Conservation (phyloP, 2,329 filamentous ascomycete genomes). For the Sporothrix pallida region DNA sequence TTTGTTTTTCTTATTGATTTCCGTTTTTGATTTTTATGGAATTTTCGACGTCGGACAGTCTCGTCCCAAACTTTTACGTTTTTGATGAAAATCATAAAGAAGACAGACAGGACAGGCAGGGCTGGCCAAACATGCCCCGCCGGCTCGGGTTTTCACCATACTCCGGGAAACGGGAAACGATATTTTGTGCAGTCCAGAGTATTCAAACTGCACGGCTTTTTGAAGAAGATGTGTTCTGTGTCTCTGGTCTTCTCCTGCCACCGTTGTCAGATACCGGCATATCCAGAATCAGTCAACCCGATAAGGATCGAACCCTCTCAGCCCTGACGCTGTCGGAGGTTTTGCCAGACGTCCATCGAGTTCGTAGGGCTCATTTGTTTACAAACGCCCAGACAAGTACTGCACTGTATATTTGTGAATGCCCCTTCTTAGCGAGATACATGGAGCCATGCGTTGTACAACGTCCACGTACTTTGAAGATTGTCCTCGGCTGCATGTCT, state of each 20-base stretch:
- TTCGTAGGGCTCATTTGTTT: no score
- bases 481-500: no score
- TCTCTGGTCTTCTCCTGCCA: no score
- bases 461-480: no score
- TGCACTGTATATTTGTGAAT: no score
- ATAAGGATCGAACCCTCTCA: no score
- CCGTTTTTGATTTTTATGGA: background rate
- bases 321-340: no score
- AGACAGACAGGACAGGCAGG: background rate
- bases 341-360: no score
- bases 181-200: background rate
- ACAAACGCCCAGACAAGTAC: no score
- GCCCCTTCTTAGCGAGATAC: no score
- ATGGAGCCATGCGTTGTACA: no score
- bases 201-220: background rate
- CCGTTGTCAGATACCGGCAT: background rate
- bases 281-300: no score
- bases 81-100: background rate
- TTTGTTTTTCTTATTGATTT: slow-evolving; percentile 12
- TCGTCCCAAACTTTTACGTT: background rate
- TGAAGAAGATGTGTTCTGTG: background rate
- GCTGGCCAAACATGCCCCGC: background rate
- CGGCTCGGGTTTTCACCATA: slow-evolving; percentile 14
- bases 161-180: slow-evolving; percentile 5
- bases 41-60: background rate